Percentiles rank a stretch among this genome's conserved stretches.
Conservation (phyloP, 1,284 basidiomycete species). For the Schizophyllum commune region DNA sequence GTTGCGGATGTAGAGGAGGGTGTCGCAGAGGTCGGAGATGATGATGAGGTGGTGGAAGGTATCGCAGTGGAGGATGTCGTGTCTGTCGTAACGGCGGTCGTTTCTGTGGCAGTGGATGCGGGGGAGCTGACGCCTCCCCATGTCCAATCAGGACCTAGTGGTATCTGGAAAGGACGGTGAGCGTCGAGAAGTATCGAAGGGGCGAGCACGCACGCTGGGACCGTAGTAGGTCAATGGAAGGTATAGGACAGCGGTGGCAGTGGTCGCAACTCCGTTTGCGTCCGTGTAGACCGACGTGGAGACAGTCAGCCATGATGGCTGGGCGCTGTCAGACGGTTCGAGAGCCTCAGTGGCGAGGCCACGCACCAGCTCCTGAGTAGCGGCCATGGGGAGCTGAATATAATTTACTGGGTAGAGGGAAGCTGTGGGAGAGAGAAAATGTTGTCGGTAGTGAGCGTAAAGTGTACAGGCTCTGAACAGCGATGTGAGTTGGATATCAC, state of each 20-base stretch:
- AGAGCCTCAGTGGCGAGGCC: neutral
- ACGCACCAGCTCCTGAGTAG: neutral
- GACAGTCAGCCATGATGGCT: neutral
- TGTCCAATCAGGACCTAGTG: conserved; percentile 56
- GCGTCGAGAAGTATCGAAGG: neutral
- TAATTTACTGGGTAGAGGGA: neutral
- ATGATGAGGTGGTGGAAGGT: conserved; percentile 4
- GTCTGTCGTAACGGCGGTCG: conserved; percentile 14
- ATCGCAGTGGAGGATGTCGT: conserved; percentile 17
- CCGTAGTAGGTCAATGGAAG: conserved; percentile 13
- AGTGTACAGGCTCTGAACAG: neutral
- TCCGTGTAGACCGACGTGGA: neutral
- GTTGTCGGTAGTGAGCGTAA: neutral
- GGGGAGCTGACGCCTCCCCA: conserved; percentile 58
- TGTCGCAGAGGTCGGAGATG: conserved; percentile 14
- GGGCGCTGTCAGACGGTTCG: neutral
- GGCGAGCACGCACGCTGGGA: conserved; percentile 5
- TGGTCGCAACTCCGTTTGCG: conserved; percentile 2
- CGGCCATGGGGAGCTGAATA: neutral
- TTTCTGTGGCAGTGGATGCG: conserved; percentile 21
- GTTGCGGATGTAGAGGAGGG: conserved; percentile 17
- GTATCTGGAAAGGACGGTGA: conserved; percentile 38
- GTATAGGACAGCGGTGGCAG: conserved; percentile 9
- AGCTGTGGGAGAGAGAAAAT: neutral
- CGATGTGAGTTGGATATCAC: neutral